These are phyloP conservation scores for Aspergillus pseudonomiae DNA, from an alignment of 2,329 filamentous ascomycete species.

Conservation along the genomic window DNA sequence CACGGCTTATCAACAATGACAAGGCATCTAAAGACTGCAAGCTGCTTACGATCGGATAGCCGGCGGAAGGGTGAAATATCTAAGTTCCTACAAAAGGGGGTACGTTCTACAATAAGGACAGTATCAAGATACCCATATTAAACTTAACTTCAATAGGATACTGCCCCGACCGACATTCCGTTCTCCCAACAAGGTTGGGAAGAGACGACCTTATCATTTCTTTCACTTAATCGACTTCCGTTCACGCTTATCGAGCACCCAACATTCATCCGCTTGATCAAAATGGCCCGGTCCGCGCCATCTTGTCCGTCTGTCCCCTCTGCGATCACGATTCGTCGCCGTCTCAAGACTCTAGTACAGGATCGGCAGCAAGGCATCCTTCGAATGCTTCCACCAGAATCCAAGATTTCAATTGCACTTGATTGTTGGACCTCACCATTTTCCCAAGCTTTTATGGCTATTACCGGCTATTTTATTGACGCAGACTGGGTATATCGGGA, in stretches of 20 bases:
- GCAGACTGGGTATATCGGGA: constrained; percentile 10
- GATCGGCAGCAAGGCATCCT: background rate
- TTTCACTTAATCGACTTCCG: too few species aligned
- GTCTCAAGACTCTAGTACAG: background rate
- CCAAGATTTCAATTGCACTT: constrained; percentile 8
- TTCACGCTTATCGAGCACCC: background rate
- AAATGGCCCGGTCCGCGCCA: background rate
- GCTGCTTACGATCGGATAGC: too few species aligned
- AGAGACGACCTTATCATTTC: too few species aligned
- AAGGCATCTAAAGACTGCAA: too few species aligned
- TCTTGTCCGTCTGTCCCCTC: background rate
- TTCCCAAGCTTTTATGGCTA: constrained; percentile 16
- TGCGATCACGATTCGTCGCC: background rate
- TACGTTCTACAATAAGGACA: too few species aligned
- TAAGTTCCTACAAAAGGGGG: too few species aligned
- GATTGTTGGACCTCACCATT: constrained; percentile 17
- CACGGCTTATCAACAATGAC: too few species aligned
- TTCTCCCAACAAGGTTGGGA: too few species aligned
- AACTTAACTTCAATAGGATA: too few species aligned
- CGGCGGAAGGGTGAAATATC: too few species aligned
- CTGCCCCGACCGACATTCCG: too few species aligned
- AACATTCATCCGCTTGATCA: background rate
- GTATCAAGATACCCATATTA: too few species aligned
- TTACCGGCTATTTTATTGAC: constrained; percentile 18
- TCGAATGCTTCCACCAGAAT: background rate